A percentile compares a stretch with the other conserved stretches of the same genome.
phyloP scores from a whole-genome alignment of 1,284 basidiomycete genomes.

The Cutaneotrichosporon cavernicola region DNA sequence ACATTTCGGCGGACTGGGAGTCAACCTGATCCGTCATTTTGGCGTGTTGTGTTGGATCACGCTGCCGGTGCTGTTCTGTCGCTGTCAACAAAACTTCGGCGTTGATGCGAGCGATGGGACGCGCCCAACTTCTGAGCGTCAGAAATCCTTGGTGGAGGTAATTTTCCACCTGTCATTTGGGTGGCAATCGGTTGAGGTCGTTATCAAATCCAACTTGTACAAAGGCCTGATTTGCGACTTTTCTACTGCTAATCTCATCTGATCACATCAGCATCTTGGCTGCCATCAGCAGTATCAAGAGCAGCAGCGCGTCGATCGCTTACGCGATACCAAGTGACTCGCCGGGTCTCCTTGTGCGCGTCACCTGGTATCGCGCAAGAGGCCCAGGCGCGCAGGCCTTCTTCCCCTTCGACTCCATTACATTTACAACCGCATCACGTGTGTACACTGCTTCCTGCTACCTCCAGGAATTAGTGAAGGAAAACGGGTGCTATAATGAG shows the following conservation, averaged over 20 bases:
- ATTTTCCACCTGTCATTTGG: constrained; percentile 1
- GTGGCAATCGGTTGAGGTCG: not conserved
- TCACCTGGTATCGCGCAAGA: not conserved
- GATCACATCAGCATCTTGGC: not conserved
- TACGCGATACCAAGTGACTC: not conserved
- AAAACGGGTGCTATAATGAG: constrained; percentile 50
- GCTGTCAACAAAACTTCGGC: constrained; percentile 18
- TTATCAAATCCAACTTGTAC: not conserved
- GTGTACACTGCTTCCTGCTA: constrained; percentile 48
- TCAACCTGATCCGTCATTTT: constrained; percentile 17
- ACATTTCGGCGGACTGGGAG: constrained; percentile 9
- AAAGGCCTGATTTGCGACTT: not conserved
- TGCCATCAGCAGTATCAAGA: not conserved
- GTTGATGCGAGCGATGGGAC: not conserved
- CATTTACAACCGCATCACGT: constrained; percentile 30
- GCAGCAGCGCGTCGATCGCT: not conserved
- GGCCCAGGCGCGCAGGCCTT: not conserved
- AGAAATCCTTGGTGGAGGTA: constrained; percentile 14
- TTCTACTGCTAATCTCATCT: not conserved
- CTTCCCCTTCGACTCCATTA: not conserved
- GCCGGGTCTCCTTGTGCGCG: not conserved
- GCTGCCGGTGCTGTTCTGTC: not conserved
- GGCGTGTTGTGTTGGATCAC: not conserved
- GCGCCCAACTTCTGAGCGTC: constrained; percentile 2
- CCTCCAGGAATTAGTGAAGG: constrained; percentile 44